phyloP scores from a whole-genome alignment of 129 eudicot species.

The Flaveria bidentis region DNA sequence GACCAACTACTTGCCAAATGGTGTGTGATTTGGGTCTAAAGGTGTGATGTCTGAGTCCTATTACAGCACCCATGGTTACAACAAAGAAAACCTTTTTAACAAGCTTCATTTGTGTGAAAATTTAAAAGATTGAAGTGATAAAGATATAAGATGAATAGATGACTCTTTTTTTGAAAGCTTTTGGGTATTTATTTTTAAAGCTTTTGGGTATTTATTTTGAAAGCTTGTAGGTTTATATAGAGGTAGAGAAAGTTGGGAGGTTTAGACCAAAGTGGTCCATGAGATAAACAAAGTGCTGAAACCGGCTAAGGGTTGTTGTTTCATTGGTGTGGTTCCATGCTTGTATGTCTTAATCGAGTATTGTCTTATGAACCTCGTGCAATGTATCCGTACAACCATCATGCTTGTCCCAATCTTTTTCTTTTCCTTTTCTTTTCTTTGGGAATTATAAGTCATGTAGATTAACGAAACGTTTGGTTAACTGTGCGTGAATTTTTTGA shows the following conservation, averaged over 20 bases:
- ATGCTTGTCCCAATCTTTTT: not conserved
- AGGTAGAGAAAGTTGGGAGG: slow-evolving; percentile 25
- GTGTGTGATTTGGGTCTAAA: slow-evolving; percentile 29
- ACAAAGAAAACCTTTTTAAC: slow-evolving; percentile 35
- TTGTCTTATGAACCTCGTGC: slow-evolving; percentile 30
- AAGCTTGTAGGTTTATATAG: slow-evolving; percentile 28
- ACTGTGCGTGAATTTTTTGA: too few species aligned
- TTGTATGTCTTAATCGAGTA: slow-evolving; percentile 25
- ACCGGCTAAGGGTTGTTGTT: slow-evolving; percentile 26
- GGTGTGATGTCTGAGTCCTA: slow-evolving; percentile 33
- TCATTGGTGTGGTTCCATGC: slow-evolving; percentile 27
- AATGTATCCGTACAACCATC: slow-evolving; percentile 32
- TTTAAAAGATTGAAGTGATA: not conserved
- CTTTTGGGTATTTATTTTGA: slow-evolving; percentile 8
- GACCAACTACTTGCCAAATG: slow-evolving; percentile 29
- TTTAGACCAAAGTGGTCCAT: not conserved
- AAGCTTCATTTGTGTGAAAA: slow-evolving; percentile 29
- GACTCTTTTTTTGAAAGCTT: not conserved
- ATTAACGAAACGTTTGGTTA: too few species aligned
- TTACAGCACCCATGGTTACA: slow-evolving; percentile 35
- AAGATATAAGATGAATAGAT: not conserved
- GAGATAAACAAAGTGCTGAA: slow-evolving; percentile 8
- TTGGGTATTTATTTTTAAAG: not conserved
- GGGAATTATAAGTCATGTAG: not conserved
- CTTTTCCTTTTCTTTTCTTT: not conserved